These are phyloP conservation scores for Salix exigua DNA, from an alignment of 345 rosid genomes.

Conservation along the genomic window DNA sequence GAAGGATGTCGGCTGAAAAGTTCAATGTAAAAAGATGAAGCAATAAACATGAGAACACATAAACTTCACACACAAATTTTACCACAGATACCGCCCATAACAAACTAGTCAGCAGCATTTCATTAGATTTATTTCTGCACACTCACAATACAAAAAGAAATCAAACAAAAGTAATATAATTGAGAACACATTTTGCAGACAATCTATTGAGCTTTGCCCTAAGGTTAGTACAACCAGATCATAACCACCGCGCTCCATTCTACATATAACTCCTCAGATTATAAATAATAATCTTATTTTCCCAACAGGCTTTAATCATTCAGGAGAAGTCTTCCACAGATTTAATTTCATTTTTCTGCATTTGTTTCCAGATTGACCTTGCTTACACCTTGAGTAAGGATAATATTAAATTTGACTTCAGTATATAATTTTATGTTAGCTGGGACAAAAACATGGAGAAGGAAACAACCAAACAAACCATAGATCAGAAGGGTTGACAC, in stretches of 20 bases:
- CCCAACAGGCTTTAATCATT: background rate
- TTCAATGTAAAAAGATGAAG: background rate
- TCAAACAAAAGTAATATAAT: background rate
- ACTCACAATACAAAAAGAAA: background rate
- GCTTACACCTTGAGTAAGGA: too few relatives aligned
- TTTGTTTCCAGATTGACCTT: too few relatives aligned
- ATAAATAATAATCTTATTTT: background rate
- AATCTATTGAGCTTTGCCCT: background rate
- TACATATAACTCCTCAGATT: background rate
- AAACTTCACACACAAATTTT: too few relatives aligned
- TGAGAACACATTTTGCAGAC: too few relatives aligned
- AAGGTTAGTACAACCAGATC: background rate
- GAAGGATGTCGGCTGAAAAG: constrained; percentile 47
- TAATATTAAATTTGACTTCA: too few relatives aligned
- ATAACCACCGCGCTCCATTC: background rate
- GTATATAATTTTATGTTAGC: too few relatives aligned
- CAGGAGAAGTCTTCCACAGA: background rate
- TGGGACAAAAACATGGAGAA: too few relatives aligned
- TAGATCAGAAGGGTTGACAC: too few relatives aligned
- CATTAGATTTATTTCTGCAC: background rate
- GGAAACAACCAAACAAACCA: too few relatives aligned
- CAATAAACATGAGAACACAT: background rate
- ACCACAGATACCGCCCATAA: background rate
- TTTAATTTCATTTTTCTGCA: background rate
- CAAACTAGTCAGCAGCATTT: background rate